Evolutionary conservation across 139 green algal species (phyloP), one percentile per base, ranked within the genome.

Genomic region (Marvania coccoides): DNA sequence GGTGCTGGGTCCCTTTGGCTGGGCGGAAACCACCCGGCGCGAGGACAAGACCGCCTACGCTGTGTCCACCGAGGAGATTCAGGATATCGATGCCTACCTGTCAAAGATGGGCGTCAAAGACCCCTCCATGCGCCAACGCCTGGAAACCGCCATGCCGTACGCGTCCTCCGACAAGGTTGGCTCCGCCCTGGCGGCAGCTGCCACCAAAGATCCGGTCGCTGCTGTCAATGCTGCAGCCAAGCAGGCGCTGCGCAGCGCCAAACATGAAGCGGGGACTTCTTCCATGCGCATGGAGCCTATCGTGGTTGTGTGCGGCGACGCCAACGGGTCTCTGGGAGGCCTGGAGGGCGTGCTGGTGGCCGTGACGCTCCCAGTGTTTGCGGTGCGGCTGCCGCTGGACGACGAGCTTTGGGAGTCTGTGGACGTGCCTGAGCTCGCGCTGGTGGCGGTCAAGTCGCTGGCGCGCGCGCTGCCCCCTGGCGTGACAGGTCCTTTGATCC

Each of bases 61-160:
- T 19, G 69, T 75, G 9, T 71, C 60, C 4, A 45, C 69, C 26
- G 69, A 72, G 47, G 85, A 91, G 63, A 63, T 83, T 12, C 48
- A 85, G 34, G 80, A 90, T 13, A 74, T 95, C 34, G 77, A 88
- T 29, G 71, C 69, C 35, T 94, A 95, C 65, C 73, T 95, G 48
- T 45, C 80, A 37, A 70, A 85, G 55, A 95, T 95, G 88, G 88
- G 88, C 0, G 83, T 95, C 3, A 74, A 69, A 31, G 73, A 83
- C 56, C 57, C 60, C 6, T 65, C 47, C 33, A 46, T 80, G n/a
- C 73, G 74, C 45, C 51, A 28, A 38, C 60, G 70, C 24, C 66
- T 89, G 39, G 76, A 79, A 19, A 47, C 46, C 19, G 23, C 58
- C 1, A 57, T 83, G 29, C 78, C 81, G 4, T 68, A 63, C 62